Evolutionary conservation across 805 yeast genomes (phyloP), one percentile per base, ranked within the genome.

Genomic region (Spathaspora boniae): DNA sequence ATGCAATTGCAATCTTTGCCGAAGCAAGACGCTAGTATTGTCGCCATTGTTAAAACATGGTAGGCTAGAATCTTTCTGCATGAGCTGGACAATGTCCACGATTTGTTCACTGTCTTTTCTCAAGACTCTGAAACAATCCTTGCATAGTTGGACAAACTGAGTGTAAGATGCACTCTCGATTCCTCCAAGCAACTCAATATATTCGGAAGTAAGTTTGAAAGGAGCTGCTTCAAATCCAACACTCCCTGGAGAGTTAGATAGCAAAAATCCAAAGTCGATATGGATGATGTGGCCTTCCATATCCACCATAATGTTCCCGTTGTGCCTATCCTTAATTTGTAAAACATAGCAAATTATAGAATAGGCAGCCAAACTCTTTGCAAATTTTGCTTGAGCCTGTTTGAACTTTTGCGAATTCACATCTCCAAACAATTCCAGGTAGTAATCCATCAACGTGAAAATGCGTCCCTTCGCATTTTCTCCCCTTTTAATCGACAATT

Each of bases 201-300:
- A 93, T 51, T 93, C 99, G 40, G 71, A 70, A 0, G 98, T 87
- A 12, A 93, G 68, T 56, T 93, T 93, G 70, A 93, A 93, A 1
- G 98, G 97, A 1, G 98, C 96, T 1, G 96, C 94, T 54, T 93
- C 99, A 56, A 93, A 89, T 0, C 97, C 96, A 37, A 93, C 88
- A 32, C 95, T 83, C 3, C 98, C 98, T 0, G 99, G 99, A 0
- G 97, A 82, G 53, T 93, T 91, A 0, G 96, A 86, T 3, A 91
- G 68, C 55, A 91, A 61, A 57, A 87, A 91, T 0, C 98, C 98
- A 65, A 93, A 93, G 61, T 93, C 98, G 48, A 93, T 93, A 58
- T 86, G 95, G 30, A 91, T 80, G 9, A 93, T 83, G 54, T 93
- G 98, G 0, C 98, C 98, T 41, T 91, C 95, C 40, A 82, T 80